A percentile compares a stretch with the other conserved stretches of the same genome.
Conservation (phyloP, 257 asterid species). For the Gentiana dahurica region DNA sequence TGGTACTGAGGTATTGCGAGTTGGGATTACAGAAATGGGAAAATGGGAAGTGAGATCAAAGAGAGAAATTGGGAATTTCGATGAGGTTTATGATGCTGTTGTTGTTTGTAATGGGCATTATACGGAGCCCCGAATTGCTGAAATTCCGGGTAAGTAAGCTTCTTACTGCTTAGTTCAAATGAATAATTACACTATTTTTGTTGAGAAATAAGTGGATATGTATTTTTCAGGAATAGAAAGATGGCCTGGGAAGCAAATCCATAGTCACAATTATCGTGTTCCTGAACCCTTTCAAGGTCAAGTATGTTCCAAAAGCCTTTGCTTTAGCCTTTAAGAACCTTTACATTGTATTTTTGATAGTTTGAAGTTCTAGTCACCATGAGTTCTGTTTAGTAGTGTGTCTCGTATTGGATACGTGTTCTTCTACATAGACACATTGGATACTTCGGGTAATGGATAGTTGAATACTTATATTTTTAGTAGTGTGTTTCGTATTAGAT, state of each 20-base stretch:
- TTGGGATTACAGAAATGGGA: constrained; percentile 38
- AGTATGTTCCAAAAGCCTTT: constrained; percentile 43
- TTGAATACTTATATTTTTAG: no score
- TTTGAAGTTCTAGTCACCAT: no score
- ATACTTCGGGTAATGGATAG: no score
- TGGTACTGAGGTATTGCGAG: constrained; percentile 58
- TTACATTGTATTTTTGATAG: no score
- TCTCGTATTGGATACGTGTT: no score
- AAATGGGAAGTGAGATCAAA: constrained; percentile 59
- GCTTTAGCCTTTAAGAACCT: no score
- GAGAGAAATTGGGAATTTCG: constrained; percentile 16
- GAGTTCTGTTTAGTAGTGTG: no score
- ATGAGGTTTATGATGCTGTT: constrained; percentile 78
- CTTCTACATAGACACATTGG: no score
- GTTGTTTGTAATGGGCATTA: constrained; percentile 85
- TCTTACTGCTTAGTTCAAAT: no score
- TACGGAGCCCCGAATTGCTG: constrained; percentile 75
- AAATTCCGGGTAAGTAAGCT: constrained; percentile 49
- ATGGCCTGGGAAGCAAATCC: constrained; percentile 96
- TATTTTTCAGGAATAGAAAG: constrained; percentile 53
- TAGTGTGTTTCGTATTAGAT: no score
- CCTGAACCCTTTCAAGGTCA: constrained; percentile 75
- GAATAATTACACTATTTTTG: no score
- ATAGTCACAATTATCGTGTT: constrained; percentile 89
- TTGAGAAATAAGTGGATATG: background rate